Evolutionary conservation across 306 rosid genomes (phyloP), one percentile per base, ranked within the genome.

Genomic region (Prunus campanulata): DNA sequence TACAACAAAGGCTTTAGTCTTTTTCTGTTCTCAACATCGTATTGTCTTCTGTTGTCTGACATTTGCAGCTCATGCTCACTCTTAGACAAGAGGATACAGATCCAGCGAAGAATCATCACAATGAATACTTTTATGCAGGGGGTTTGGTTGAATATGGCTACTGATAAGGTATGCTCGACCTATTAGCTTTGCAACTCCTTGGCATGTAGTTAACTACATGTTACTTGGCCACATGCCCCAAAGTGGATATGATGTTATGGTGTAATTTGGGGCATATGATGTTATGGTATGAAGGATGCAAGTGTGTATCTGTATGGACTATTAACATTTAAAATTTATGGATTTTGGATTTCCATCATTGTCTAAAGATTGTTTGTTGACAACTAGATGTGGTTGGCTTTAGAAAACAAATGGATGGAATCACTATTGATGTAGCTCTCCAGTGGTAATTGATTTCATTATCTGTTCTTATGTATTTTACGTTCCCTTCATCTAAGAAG

Each of bases 131-230:
- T 83, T 92, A 89, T 79, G 98, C 95, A 9, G 98, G 97, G 57
- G 98, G 98, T 44, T 81, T 95, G 86, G 84, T 86, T 82, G 98
- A 95, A 84, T 95, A 59, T 95, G 96, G 97, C 89, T 79, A 74
- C 87, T 60, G 98, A 95, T 66, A 95, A 92, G 92, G 98, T 95
- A 66, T 75, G 79, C 55, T 71, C 48, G 22, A 57, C 35, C 56
- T 15, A 18, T 16, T 64, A 32, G 29, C 44, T 11, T 62, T 6
- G 42, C 35, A 12, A 56, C 52, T 20, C 51, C 32, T 71, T 11
- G 29, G 13, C 20, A 20, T 16, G 9, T 8, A 15, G 11, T 14
- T 56, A 42, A 72, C 3, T n/a, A n/a, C n/a, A n/a, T n/a, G n/a
- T n/a, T 24, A 72, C 35, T 57, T 11, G 55, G 67, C 39, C 39